Percentiles rank a stretch among this genome's conserved stretches.
phyloP scores from a whole-genome alignment of 2,329 filamentous ascomycete species.

The Arthrocladium fulminans region DNA sequence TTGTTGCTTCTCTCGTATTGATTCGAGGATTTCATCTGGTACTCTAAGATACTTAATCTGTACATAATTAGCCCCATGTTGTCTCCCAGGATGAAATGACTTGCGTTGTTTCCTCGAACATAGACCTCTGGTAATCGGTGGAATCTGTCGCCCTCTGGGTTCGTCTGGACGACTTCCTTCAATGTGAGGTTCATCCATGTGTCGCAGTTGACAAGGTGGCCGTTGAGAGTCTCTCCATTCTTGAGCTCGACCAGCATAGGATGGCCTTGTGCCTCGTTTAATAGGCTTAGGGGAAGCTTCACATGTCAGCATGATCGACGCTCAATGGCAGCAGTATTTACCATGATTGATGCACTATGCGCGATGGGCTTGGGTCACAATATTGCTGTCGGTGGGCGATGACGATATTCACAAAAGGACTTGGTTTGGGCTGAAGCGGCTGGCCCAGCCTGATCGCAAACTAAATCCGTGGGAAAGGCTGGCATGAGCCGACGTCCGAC shows the following conservation, averaged over 20 bases:
- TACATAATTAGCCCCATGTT: not conserved
- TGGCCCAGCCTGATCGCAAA: too few relatives aligned
- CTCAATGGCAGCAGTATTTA: not conserved
- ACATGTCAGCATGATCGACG: not conserved
- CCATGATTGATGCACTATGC: not conserved
- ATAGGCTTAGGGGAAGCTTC: slow-evolving; percentile 62
- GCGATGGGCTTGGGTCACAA: not conserved
- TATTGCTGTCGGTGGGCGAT: not conserved
- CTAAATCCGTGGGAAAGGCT: too few relatives aligned
- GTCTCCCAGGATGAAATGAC: slow-evolving; percentile 24
- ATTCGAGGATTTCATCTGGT: slow-evolving; percentile 90
- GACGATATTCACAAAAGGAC: not conserved
- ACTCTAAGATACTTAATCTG: slow-evolving; percentile 98
- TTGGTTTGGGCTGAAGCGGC: too few relatives aligned
- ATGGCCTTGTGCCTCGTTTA: slow-evolving; percentile 93
- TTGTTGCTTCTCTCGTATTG: slow-evolving; percentile 87
- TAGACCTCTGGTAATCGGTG: slow-evolving; percentile 88
- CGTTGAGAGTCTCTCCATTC: slow-evolving; percentile 94
- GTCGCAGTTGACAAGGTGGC: slow-evolving; percentile 91
- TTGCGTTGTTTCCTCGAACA: slow-evolving; percentile 91
- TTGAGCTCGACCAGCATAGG: slow-evolving; percentile 97
- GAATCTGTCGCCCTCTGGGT: slow-evolving; percentile 89
- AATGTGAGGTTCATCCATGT: slow-evolving; percentile 99
- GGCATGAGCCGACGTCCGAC: not conserved
- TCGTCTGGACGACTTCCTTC: slow-evolving; percentile 95